phyloP scores from a whole-genome alignment of 2,329 filamentous ascomycete genomes.

The Domatiomyces catenatus region DNA sequence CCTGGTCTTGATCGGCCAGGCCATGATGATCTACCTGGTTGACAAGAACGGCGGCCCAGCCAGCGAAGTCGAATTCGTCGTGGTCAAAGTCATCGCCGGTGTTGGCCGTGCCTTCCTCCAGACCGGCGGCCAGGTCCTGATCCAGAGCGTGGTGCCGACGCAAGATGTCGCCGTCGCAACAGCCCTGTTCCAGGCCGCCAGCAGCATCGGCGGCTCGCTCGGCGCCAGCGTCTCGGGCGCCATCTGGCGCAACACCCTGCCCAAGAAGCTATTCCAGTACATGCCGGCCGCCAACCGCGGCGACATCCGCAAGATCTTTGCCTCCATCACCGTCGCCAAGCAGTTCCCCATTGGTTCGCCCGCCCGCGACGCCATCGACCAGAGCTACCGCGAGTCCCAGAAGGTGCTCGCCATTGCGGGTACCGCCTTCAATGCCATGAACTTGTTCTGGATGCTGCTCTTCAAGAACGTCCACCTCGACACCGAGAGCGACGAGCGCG shows the following conservation, averaged over 20 bases:
- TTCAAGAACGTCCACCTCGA: too few relatives aligned
- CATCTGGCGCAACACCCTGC: conserved; percentile 45
- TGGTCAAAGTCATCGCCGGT: conserved; percentile 46
- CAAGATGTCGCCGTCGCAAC: conserved; percentile 48
- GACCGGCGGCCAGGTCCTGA: conserved; percentile 34
- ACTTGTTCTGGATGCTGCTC: too few relatives aligned
- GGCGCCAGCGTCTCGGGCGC: conserved; percentile 48
- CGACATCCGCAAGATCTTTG: conserved; percentile 26
- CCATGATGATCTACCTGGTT: conserved; percentile 17
- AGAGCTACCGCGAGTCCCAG: conserved; percentile 32
- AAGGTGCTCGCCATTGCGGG: conserved; percentile 34
- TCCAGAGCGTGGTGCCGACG: conserved; percentile 33
- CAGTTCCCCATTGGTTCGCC: conserved; percentile 30
- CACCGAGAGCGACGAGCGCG: too few relatives aligned
- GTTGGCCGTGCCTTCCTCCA: conserved; percentile 48
- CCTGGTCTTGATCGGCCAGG: conserved; percentile 24
- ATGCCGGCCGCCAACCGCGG: conserved; percentile 23
- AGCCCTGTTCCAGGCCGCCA: conserved; percentile 45
- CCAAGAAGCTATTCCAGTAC: conserved; percentile 26
- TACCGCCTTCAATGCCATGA: too few relatives aligned
- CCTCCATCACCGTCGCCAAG: conserved; percentile 23
- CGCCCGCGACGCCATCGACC: conserved; percentile 28
- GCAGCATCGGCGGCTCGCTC: conserved; percentile 45
- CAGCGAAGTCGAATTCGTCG: conserved; percentile 30
- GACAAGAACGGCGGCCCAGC: conserved; percentile 2